These are phyloP conservation scores for Solanum hybrid DNA, from an alignment of 305 asterid genomes.

Conservation along the genomic window DNA sequence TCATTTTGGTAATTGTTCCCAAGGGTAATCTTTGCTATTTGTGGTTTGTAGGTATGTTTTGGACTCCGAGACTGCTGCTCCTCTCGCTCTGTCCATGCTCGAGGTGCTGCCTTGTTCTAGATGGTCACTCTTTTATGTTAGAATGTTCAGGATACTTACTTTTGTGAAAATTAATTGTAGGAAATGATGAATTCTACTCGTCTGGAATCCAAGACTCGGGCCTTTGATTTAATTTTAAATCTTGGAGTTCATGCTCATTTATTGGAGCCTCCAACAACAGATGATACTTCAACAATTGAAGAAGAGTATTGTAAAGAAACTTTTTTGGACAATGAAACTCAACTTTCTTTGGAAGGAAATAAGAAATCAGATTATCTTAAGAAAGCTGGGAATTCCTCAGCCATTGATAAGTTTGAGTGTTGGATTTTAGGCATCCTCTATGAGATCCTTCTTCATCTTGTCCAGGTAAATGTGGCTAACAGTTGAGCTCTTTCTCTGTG, in stretches of 20 bases:
- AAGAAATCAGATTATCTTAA: constrained; percentile 40
- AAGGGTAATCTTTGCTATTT: constrained; percentile 15
- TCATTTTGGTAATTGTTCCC: constrained; percentile 4
- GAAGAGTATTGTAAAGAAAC: constrained; percentile 79
- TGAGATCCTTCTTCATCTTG: constrained; percentile 95
- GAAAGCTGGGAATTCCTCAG: constrained; percentile 45
- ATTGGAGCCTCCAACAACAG: constrained; percentile 87
- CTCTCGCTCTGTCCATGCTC: constrained; percentile 85
- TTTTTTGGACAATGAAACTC: constrained; percentile 54
- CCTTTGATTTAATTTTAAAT: constrained; percentile 89
- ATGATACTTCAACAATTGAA: constrained; percentile 58
- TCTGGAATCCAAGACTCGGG: constrained; percentile 76
- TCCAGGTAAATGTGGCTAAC: constrained; percentile 56
- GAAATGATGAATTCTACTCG: constrained; percentile 84
- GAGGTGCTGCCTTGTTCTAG: constrained; percentile 45
- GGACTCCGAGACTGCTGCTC: constrained; percentile 91
- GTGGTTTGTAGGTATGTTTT: constrained; percentile 77
- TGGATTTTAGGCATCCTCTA: constrained; percentile 96
- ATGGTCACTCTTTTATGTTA: constrained; percentile 7
- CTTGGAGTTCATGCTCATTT: constrained; percentile 98
- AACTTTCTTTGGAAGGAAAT: constrained; percentile 43
- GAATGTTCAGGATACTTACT: constrained; percentile 17
- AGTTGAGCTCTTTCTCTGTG: not conserved
- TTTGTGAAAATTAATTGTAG: constrained; percentile 34
- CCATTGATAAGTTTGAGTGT: constrained; percentile 79